Evolutionary conservation across 306 rosid genomes (phyloP).

Genomic region (Geum urbanum): DNA sequence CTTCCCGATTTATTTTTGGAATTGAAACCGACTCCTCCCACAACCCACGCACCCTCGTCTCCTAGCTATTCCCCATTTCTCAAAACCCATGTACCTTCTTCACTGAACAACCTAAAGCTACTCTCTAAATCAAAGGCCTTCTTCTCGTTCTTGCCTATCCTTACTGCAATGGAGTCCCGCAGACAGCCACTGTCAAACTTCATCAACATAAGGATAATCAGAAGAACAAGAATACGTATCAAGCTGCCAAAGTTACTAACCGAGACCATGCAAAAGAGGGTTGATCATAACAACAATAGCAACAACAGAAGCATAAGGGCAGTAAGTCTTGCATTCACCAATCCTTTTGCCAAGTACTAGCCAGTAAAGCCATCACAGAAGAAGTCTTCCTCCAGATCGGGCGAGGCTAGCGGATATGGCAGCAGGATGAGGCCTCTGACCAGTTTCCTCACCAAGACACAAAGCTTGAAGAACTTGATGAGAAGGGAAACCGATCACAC

Average conservation of each 20-base stretch:
- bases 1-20: not conserved
- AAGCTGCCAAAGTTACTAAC: conserved; percentile 31
- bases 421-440: not conserved
- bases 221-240: conserved; percentile 27
- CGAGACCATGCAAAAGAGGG: conserved; percentile 31
- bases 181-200: conserved; percentile 8
- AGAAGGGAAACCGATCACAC: not conserved
- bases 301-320: conserved; percentile 12
- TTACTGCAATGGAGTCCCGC: not conserved
- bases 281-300: not conserved
- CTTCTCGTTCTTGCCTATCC: not conserved
- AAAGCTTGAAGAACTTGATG: not conserved
- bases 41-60: conserved; percentile 3
- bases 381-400: not conserved
- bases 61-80: conserved; percentile 1
- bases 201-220: conserved; percentile 21
- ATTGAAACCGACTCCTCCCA: not conserved
- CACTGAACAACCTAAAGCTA: not conserved
- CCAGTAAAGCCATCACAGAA: not conserved
- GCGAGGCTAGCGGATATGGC: not conserved
- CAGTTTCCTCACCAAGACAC: not conserved
- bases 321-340: conserved; percentile 19
- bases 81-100: not conserved
- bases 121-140: not conserved
- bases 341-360: conserved; percentile 16